Conservation (phyloP, 2,329 filamentous ascomycete genomes). For the Zymoseptoria ardabiliae region DNA sequence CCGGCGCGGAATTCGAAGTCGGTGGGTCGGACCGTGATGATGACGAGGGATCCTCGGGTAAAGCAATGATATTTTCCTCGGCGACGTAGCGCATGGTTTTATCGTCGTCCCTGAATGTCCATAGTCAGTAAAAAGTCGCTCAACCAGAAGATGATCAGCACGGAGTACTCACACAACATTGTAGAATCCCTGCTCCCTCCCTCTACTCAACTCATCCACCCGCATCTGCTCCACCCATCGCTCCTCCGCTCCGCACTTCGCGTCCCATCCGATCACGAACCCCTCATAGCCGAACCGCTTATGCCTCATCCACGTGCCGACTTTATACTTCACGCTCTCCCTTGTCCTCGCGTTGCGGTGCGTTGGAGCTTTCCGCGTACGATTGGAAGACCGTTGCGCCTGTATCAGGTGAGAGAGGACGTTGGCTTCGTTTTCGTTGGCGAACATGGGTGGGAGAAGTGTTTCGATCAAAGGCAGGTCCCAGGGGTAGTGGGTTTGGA, state of each 20-base stretch:
- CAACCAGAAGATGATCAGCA: background rate
- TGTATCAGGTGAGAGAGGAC: conserved; percentile 48
- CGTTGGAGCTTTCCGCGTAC: conserved; percentile 42
- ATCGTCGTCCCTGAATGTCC: conserved; percentile 51
- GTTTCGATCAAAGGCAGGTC: conserved; percentile 65
- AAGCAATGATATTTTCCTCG: conserved; percentile 70
- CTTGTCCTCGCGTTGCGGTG: conserved; percentile 2
- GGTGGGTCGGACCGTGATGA: background rate
- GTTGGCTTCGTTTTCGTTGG: conserved; percentile 45
- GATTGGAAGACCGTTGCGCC: conserved; percentile 50
- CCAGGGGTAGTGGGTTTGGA: conserved; percentile 59
- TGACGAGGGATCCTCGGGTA: conserved; percentile 33
- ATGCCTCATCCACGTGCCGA: conserved; percentile 82
- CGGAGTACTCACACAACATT: conserved; percentile 66
- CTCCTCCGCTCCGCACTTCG: conserved; percentile 51
- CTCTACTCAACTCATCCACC: conserved; percentile 53
- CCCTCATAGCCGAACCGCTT: conserved; percentile 71
- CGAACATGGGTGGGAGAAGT: conserved; percentile 58
- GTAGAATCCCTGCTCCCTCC: conserved; percentile 67
- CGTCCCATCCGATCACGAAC: conserved; percentile 82
- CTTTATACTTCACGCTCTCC: conserved; percentile 49
- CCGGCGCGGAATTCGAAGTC: background rate
- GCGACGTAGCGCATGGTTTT: conserved; percentile 66
- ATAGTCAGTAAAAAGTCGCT: background rate
- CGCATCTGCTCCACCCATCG: conserved; percentile 58